These are phyloP conservation scores for Phytophthora tentaculata DNA, from an alignment of 352 stramenopile genomes.

Conservation along the genomic window DNA sequence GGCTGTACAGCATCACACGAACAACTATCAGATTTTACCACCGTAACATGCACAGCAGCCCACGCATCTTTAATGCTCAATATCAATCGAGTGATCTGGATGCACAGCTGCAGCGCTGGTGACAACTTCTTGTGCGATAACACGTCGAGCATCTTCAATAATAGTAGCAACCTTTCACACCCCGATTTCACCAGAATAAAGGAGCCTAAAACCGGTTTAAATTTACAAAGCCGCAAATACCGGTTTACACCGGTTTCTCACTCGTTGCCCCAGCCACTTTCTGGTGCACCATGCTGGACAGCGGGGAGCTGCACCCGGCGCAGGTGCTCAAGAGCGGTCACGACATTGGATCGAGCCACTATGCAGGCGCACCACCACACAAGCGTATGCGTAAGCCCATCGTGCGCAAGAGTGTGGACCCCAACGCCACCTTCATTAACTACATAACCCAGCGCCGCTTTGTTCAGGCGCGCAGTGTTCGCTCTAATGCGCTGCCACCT, in stretches of 20 bases:
- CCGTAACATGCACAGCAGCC: neutral
- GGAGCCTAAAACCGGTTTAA: no score
- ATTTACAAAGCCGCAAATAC: neutral
- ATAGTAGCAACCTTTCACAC: neutral
- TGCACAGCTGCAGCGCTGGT: conserved; percentile 50
- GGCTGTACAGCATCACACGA: conserved; percentile 15
- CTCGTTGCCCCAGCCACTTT: no score
- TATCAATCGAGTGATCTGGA: conserved; percentile 46
- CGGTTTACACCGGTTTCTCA: neutral
- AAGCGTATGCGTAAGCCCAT: conserved; percentile 90
- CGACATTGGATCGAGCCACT: conserved; percentile 73
- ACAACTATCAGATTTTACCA: neutral
- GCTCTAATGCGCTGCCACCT: conserved; percentile 61
- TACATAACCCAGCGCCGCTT: conserved; percentile 84
- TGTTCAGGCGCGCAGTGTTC: conserved; percentile 52
- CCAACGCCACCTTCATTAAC: conserved; percentile 86
- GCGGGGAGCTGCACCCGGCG: conserved; percentile 69
- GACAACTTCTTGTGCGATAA: conserved; percentile 60
- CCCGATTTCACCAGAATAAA: no score
- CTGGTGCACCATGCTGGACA: conserved; percentile 35
- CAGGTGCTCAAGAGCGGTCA: conserved; percentile 83
- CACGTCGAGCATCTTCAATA: conserved; percentile 56
- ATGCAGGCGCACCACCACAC: conserved; percentile 71
- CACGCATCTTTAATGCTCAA: conserved; percentile 35
- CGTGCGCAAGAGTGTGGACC: conserved; percentile 87